Base-by-base conservation (phyloP, 2,329 filamentous ascomycete genomes). In the Gnomoniopsis smithogilvyi region DNA sequence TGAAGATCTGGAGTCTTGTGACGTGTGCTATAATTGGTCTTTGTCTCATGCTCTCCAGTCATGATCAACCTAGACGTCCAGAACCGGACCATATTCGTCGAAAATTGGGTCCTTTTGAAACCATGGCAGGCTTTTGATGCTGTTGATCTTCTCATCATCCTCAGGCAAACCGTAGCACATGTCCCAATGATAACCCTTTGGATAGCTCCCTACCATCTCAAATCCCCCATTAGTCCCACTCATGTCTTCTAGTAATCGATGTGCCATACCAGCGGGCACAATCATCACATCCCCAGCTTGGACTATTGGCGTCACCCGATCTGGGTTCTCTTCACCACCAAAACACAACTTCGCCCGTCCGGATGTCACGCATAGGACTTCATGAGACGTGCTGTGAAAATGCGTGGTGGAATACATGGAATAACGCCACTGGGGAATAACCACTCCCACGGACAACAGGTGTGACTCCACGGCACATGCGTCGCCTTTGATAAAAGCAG, bases 131-230 rank as follows among this genome's bases (percentile, higher is more conserved):
- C 66, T 64, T 54, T 64, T 67, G 50, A 88, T 87, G 7, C 64
- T 68, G 59, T 77, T 70, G 7, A 80, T 70, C 65, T 81, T 82
- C 7, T 70, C 68, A 66, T 83, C 80, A 67, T 89, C 87, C 0
- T 76, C 82, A 41, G 75, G 66, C 54, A 75, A 76, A 1, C 87
- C 87, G 73, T 90, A 89, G 65, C 87, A 90, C 88, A 91, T 90
- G 70, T 90, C 86, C 86, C 86, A 91, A 19, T 75, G 78, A 17
- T 73, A 74, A 0, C 78, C 80, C 24, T 64, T 73, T 0, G 85
- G 87, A 75, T 91, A 90, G 51, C 79, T 80, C 1, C 87, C 88
- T 0, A 90, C 81, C 86, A 90, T 89, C 67, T 82, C 73, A 67
- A 90, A 90, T 1, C 73, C 76, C 2, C 78, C 76, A 15, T 34